Base-by-base conservation (phyloP, 1,284 basidiomycete species). In the Cryptococcus jaspeensis region DNA sequence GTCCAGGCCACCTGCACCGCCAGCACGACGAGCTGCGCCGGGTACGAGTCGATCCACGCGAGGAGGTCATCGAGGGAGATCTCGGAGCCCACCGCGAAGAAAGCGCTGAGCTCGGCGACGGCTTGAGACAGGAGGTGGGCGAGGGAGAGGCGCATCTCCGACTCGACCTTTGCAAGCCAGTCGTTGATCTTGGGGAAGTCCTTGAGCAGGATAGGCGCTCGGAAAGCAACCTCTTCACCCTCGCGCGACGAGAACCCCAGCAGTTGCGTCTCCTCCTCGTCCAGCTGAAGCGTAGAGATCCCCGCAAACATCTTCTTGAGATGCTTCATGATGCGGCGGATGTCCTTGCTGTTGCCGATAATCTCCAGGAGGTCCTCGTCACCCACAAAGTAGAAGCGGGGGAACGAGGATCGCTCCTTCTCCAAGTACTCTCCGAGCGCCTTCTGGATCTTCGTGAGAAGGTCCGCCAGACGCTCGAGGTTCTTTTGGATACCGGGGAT, bases 241-340 rank as follows among this genome's bases (percentile, higher is more conserved):
- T 99, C 96, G 53, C 92, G 83, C 4, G 94, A 97, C 5, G 89
- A 86, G 85, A 97, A 94, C 49, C 88, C 92, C 5, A 67, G 69
- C 15, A 76, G 54, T 70, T 89, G 84, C 1, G 90, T 88, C 58
- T 92, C 79, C 45, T 93, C 91, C 8, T 92, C 90, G 72, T 96
- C 90, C n/a, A 98, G 82, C 65, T 82, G 84, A 60, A 99, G 83
- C 0, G 90, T 92, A 0, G 92, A 89, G 46, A 99, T 88, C 40
- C 97, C 96, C 6, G 96, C 96, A 77, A 99, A 99, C 96, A 99
- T 99, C 84, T 99, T 99, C 81, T 97, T 97, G 62, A 99, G 83
- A 78, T 99, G 96, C 72, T 98, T 98, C 88, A 96, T 91, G 75
- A 98, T 91, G 32, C 95, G 88, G 47, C 92, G 80, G 62, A 98